Percentiles rank a stretch among this genome's conserved stretches.
Evolutionary conservation across 176 grass and related monocot genomes (phyloP).

Genomic region (Hordeum marinum): DNA sequence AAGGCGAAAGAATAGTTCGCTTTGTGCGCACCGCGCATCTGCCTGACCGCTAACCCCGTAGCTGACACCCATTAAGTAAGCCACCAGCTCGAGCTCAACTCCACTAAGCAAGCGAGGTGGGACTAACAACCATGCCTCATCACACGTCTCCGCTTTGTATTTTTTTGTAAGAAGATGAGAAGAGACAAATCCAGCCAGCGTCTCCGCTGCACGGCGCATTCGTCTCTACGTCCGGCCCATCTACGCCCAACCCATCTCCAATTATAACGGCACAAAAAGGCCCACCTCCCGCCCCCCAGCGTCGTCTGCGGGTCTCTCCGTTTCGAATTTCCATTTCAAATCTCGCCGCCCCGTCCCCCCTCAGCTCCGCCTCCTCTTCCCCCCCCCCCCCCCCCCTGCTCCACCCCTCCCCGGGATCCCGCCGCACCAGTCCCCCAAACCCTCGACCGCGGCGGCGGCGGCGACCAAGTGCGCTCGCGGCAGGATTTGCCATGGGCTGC

Average conservation of each 20-base stretch:
- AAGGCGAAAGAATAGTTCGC: constrained; percentile 67
- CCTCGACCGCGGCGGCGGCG: background rate
- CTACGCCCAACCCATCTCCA: background rate
- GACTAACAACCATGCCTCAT: too few species aligned
- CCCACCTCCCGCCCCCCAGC: background rate
- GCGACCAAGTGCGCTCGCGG: background rate
- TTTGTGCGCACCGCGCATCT: constrained; percentile 35
- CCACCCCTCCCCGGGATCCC: constrained; percentile 11
- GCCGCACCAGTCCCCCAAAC: background rate
- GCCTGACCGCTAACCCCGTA: background rate
- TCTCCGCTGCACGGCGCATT: too few species aligned
- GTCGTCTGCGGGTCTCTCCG: background rate
- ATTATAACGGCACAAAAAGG: background rate
- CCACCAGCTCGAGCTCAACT: background rate
- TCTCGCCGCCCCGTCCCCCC: background rate
- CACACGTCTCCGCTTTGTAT: too few species aligned
- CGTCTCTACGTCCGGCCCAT: background rate
- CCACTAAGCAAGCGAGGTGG: background rate
- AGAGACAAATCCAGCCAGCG: too few species aligned
- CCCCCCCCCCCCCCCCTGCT: too few species aligned
- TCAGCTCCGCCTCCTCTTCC: background rate
- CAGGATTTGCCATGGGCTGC: constrained; percentile 41
- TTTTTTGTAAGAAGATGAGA: too few species aligned
- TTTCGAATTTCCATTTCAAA: constrained; percentile 14
- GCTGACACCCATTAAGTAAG: background rate